phyloP scores from a whole-genome alignment of 1,139 yeast genomes.

The Debaryomyces subglobosus region DNA sequence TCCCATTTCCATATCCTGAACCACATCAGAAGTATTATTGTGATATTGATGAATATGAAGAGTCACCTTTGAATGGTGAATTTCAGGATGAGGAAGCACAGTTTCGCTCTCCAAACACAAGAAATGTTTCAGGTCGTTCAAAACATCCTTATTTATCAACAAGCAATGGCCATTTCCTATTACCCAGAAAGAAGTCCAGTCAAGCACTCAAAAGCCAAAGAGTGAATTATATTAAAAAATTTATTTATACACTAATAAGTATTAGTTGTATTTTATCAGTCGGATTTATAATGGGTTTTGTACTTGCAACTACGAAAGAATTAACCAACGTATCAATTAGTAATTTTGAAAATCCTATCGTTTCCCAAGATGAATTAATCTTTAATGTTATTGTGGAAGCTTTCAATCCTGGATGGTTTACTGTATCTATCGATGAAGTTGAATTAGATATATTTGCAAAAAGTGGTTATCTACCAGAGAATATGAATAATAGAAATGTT shows the following conservation, averaged over 20 bases:
- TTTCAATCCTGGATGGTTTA: slow-evolving; percentile 83
- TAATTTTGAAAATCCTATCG: slow-evolving; percentile 69
- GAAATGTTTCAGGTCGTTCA: slow-evolving; percentile 14
- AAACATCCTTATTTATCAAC: slow-evolving; percentile 23
- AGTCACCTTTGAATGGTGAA: slow-evolving; percentile 18
- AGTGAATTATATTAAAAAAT: slow-evolving; percentile 47
- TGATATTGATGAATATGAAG: slow-evolving; percentile 48
- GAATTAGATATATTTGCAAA: slow-evolving; percentile 90
- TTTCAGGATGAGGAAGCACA: slow-evolving; percentile 9
- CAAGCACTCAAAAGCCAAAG: slow-evolving; percentile 24
- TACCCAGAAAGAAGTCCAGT: slow-evolving; percentile 35
- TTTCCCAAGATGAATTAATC: slow-evolving; percentile 82
- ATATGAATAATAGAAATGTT: neutral
- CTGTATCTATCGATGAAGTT: slow-evolving; percentile 64
- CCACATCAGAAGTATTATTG: slow-evolving; percentile 35
- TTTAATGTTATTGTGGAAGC: slow-evolving; percentile 80
- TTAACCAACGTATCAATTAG: slow-evolving; percentile 65
- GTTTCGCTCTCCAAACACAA: slow-evolving; percentile 6
- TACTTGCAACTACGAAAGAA: slow-evolving; percentile 86
- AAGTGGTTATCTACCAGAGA: slow-evolving; percentile 52
- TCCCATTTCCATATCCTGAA: slow-evolving; percentile 62
- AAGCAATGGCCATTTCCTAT: slow-evolving; percentile 28
- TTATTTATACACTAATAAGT: slow-evolving; percentile 58
- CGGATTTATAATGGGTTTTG: slow-evolving; percentile 82
- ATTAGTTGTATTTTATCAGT: slow-evolving; percentile 58